These are phyloP conservation scores for Candida frijolesensis DNA, from an alignment of 1,139 yeast genomes.

Conservation along the genomic window DNA sequence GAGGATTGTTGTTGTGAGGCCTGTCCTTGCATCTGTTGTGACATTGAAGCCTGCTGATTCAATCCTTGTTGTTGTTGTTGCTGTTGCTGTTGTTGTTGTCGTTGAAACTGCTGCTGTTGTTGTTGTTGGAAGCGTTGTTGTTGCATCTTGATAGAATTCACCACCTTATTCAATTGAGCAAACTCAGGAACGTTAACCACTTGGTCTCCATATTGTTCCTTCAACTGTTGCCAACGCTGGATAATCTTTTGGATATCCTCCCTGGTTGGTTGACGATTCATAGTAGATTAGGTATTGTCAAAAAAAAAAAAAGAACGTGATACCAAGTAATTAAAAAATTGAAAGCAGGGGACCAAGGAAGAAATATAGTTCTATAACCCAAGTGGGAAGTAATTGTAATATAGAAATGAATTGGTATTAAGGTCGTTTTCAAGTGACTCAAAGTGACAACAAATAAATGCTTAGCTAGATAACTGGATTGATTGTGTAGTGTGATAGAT, in stretches of 20 bases:
- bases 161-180: constrained; percentile 56
- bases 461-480: constrained; percentile 3
- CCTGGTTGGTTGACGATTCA: constrained; percentile 37
- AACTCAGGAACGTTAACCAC: constrained; percentile 65
- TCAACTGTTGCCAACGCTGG: constrained; percentile 64
- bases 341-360: background rate
- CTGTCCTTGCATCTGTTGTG: constrained; percentile 7
- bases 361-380: background rate
- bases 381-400: background rate
- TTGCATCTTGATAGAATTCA: constrained; percentile 51
- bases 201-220: constrained; percentile 64
- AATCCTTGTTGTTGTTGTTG: constrained; percentile 8
- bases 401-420: background rate
- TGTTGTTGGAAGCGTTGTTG: constrained; percentile 26
- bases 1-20: constrained; percentile 16
- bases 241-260: constrained; percentile 48
- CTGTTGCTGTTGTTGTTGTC: constrained; percentile 14
- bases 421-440: background rate
- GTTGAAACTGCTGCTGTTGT: constrained; percentile 15
- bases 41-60: constrained; percentile 4
- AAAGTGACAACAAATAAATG: background rate
- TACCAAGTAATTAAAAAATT: constrained; percentile 1
- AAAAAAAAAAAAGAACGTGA: constrained; percentile 1
- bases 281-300: constrained; percentile 7
- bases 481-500: background rate